A percentile compares a stretch with the other conserved stretches of the same genome.
These are phyloP conservation scores for Trametes cubensis DNA, from an alignment of 768 basidiomycete genomes.

Conservation along the genomic window DNA sequence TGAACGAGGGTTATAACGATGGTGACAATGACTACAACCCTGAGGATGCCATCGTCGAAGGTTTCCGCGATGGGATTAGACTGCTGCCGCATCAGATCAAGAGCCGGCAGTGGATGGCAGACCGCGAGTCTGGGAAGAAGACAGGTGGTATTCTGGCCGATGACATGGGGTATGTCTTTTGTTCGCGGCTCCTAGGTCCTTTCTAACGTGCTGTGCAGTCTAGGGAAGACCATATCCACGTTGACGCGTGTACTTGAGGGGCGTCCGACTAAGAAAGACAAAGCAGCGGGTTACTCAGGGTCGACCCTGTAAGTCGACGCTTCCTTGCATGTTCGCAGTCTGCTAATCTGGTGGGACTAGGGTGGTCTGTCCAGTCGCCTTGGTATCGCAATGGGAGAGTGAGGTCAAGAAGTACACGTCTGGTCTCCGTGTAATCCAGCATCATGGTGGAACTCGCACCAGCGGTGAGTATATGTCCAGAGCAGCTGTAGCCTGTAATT, in stretches of 20 bases:
- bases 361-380: conserved; percentile 83
- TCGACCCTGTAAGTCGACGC: conserved; percentile 62
- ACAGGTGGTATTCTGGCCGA: conserved; percentile 90
- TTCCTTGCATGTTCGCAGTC: not conserved
- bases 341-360: conserved; percentile 42
- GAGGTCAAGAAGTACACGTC: conserved; percentile 78
- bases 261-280: conserved; percentile 67
- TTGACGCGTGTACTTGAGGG: conserved; percentile 87
- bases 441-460: conserved; percentile 79
- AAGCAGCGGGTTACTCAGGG: conserved; percentile 69
- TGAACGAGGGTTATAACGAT: conserved; percentile 39
- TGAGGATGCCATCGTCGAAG: conserved; percentile 71
- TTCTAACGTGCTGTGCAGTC: conserved; percentile 40
- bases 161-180: conserved; percentile 71
- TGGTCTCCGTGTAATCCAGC: conserved; percentile 70
- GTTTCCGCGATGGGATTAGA: conserved; percentile 68
- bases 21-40: conserved; percentile 52
- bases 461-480: conserved; percentile 50
- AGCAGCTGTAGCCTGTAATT: not conserved
- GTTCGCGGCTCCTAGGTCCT: not conserved
- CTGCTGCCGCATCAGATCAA: conserved; percentile 88
- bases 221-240: conserved; percentile 92
- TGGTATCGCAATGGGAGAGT: conserved; percentile 89
- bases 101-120: conserved; percentile 85
- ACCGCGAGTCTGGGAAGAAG: conserved; percentile 78